Base-by-base conservation (phyloP, 2,329 filamentous ascomycete genomes). In the Thermomyces lanuginosus region DNA sequence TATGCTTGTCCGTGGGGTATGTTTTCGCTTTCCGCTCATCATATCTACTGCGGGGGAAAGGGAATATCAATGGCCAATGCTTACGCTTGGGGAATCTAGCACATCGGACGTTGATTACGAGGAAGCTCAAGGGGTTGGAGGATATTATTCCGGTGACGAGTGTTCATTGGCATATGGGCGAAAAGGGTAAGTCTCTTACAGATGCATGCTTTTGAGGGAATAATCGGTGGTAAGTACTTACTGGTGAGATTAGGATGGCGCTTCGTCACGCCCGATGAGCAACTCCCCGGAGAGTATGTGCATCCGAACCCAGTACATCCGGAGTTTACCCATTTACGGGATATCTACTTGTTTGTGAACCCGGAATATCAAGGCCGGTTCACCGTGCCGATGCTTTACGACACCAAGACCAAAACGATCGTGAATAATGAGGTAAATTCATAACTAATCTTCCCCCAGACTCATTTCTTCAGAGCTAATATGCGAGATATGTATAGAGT, bases 111-210 rank as follows among this genome's bases (percentile, higher is more conserved):
- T 63, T 95, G 38, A 92, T 95, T 40, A 77, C 79, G 2, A 69
- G 86, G 32, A 76, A 82, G 50, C 66, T 98, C 44, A 98, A 95
- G 61, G 89, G 86, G 0, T 65, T 98, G 1, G 79, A 95, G 42
- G 76, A 91, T 30, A 66, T 89, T 38, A 74, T 98, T 39, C 60
- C 69, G 4, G 64, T 70, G 33, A 89, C 81, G 0, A 72, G 70
- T n/a, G 84, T 93, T 28, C 84, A 93, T 56, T 95, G 84, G 86
- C 76, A 92, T 43, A 72, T 95, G 60, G 72, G 41, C 34, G 73
- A 59, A 46, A 71, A 59, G 57, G 74, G 70, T 66, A 51, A 26
- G 59, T 50, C 23, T 27, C 8, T 17, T n/a, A 16, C 10, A 21
- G 16, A 29, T 22, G 21, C 16, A 9, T 15, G 17, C 21, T 16